phyloP scores from a whole-genome alignment of 257 asterid genomes.

The Schizonepeta tenuifolia region DNA sequence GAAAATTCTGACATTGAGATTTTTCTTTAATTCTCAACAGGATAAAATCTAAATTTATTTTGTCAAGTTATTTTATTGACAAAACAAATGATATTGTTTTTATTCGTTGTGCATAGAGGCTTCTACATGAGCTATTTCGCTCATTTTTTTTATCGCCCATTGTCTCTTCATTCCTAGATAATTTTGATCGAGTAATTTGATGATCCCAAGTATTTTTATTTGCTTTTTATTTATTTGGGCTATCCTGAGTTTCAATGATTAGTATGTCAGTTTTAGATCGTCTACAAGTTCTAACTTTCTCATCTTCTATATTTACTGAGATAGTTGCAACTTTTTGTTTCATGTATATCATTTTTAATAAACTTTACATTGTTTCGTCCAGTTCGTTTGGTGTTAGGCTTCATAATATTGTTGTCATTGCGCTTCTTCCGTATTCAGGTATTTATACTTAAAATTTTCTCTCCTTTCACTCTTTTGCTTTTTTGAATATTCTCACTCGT shows the following conservation, averaged over 20 bases:
- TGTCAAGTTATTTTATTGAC: too few species aligned
- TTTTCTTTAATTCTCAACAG: too few species aligned
- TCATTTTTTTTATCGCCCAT: too few species aligned
- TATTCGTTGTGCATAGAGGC: too few species aligned
- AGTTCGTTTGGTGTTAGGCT: slow-evolving; percentile 89
- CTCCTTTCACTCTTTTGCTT: slow-evolving; percentile 4
- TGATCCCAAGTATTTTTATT: background rate
- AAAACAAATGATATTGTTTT: too few species aligned
- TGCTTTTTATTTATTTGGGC: background rate
- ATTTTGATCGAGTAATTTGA: background rate
- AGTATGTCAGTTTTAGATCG: background rate
- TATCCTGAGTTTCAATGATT: background rate
- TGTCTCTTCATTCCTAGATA: background rate
- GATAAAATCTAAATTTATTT: too few species aligned
- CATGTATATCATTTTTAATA: slow-evolving; percentile 10
- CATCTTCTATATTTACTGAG: slow-evolving; percentile 19
- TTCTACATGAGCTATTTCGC: too few species aligned
- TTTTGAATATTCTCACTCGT: slow-evolving; percentile 1
- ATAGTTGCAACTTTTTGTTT: slow-evolving; percentile 13
- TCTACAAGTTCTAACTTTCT: slow-evolving; percentile 14
- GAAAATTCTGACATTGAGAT: too few species aligned
- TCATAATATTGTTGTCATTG: slow-evolving; percentile 63
- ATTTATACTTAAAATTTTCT: slow-evolving; percentile 26
- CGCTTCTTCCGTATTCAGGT: slow-evolving; percentile 88
- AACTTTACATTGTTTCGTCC: slow-evolving; percentile 36